These are phyloP conservation scores for Schizonepeta tenuifolia DNA, from an alignment of 257 asterid genomes.

Conservation along the genomic window DNA sequence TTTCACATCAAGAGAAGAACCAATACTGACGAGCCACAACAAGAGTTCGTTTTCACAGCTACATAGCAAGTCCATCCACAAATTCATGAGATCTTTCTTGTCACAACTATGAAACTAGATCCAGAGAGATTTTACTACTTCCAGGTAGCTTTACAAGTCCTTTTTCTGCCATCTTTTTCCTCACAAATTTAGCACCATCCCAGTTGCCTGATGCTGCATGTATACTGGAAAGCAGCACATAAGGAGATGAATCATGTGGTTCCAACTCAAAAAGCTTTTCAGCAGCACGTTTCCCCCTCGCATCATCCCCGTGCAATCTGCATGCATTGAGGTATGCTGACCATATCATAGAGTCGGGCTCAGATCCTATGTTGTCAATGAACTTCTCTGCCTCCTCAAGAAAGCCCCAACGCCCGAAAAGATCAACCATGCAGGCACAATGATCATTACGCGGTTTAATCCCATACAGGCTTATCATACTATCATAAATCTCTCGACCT, in stretches of 20 bases:
- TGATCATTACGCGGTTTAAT: constrained; percentile 73
- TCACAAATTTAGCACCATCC: constrained; percentile 65
- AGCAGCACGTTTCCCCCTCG: constrained; percentile 75
- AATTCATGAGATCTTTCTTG: constrained; percentile 37
- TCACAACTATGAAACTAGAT: constrained; percentile 51
- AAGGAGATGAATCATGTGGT: constrained; percentile 70
- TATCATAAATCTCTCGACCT: constrained; percentile 64
- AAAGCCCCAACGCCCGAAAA: constrained; percentile 87
- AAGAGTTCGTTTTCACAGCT: constrained; percentile 75
- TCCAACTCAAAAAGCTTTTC: constrained; percentile 77
- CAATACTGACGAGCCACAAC: constrained; percentile 66
- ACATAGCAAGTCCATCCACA: constrained; percentile 64
- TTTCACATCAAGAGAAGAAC: constrained; percentile 33
- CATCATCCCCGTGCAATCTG: constrained; percentile 84
- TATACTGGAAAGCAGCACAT: constrained; percentile 78
- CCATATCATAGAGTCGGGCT: constrained; percentile 85
- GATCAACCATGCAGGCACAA: constrained; percentile 90
- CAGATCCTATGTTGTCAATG: constrained; percentile 53
- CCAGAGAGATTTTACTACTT: constrained; percentile 67
- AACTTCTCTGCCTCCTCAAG: constrained; percentile 79
- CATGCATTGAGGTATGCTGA: constrained; percentile 79
- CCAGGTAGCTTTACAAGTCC: constrained; percentile 76
- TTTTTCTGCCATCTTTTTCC: constrained; percentile 68
- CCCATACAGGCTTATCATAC: constrained; percentile 54
- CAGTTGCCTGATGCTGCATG: constrained; percentile 86